Evolutionary conservation across 2,329 filamentous ascomycete genomes (phyloP).

Genomic region (Mycosphaerelloides madeirae): DNA sequence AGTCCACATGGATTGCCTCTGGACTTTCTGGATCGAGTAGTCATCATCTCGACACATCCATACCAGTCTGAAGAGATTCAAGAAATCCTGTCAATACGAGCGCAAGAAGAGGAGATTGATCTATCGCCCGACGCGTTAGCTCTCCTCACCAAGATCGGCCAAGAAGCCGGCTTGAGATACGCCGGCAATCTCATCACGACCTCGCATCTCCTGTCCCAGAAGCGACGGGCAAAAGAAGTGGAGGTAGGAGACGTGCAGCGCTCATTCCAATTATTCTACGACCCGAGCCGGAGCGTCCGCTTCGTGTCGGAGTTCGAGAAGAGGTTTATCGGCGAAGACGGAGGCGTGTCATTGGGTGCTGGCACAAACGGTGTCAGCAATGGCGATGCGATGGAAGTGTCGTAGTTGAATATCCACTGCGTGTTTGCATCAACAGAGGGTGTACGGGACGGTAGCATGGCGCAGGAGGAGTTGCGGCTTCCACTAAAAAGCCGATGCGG

Average conservation of each 20-base stretch:
- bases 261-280: slow-evolving; percentile 91
- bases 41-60: slow-evolving; percentile 89
- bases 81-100: slow-evolving; percentile 87
- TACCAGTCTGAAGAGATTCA: slow-evolving; percentile 82
- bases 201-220: slow-evolving; percentile 78
- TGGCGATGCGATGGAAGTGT: slow-evolving; percentile 60
- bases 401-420: slow-evolving; percentile 33
- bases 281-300: slow-evolving; percentile 78
- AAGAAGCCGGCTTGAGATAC: slow-evolving; percentile 87
- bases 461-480: slow-evolving; percentile 9
- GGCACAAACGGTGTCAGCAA: slow-evolving; percentile 18
- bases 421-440: not conserved
- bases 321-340: slow-evolving; percentile 83
- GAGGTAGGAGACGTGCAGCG: slow-evolving; percentile 84
- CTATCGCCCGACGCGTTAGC: slow-evolving; percentile 84
- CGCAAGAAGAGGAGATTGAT: slow-evolving; percentile 94
- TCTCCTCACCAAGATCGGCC: slow-evolving; percentile 89
- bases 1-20: slow-evolving; percentile 91
- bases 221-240: slow-evolving; percentile 80
- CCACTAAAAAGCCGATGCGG: not conserved
- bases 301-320: slow-evolving; percentile 90
- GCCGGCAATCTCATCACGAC: slow-evolving; percentile 98
- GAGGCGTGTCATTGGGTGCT: slow-evolving; percentile 68
- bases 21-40: slow-evolving; percentile 91
- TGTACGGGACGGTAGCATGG: slow-evolving; percentile 10